Evolutionary conservation across 495 filamentous ascomycete genomes (phyloP).

Genomic region (Podospora tetraspora): DNA sequence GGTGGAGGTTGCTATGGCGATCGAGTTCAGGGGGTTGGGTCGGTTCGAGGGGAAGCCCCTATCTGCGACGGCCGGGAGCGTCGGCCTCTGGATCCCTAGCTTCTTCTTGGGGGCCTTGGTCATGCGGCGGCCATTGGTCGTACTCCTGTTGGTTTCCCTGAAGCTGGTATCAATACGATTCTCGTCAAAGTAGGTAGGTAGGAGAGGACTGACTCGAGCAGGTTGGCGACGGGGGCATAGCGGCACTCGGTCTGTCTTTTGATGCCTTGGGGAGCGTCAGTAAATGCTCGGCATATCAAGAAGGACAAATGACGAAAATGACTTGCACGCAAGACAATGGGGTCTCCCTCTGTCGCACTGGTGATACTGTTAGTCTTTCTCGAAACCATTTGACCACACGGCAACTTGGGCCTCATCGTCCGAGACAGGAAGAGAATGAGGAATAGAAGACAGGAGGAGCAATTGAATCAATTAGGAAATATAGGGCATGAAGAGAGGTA

Average conservation of each 20-base stretch:
- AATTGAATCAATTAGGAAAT: not conserved
- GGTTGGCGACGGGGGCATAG: slow-evolving; percentile 62
- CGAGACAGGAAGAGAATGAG: not conserved
- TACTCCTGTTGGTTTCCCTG: slow-evolving; percentile 46
- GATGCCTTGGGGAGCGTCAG: slow-evolving; percentile 37
- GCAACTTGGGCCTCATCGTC: not conserved
- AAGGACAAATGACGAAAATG: not conserved
- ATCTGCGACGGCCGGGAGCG: slow-evolving; percentile 45
- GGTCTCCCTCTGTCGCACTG: slow-evolving; percentile 56
- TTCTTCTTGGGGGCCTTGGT: slow-evolving; percentile 53
- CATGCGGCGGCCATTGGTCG: slow-evolving; percentile 50
- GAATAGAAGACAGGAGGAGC: not conserved
- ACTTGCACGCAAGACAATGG: slow-evolving; percentile 61
- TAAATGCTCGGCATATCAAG: not conserved
- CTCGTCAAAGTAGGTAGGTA: not conserved
- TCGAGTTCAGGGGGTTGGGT: slow-evolving; percentile 35
- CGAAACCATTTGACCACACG: not conserved
- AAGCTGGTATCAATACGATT: slow-evolving; percentile 3
- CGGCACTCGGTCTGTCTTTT: slow-evolving; percentile 65
- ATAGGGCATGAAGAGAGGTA: not conserved
- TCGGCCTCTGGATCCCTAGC: slow-evolving; percentile 21
- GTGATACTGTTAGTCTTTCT: not conserved
- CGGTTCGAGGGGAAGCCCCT: slow-evolving; percentile 36
- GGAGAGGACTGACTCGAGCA: slow-evolving; percentile 53
- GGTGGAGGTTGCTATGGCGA: slow-evolving; percentile 45